These are phyloP conservation scores for Mortierella antarctica DNA, from an alignment of 192 early-diverging fungal genomes.

Conservation along the genomic window DNA sequence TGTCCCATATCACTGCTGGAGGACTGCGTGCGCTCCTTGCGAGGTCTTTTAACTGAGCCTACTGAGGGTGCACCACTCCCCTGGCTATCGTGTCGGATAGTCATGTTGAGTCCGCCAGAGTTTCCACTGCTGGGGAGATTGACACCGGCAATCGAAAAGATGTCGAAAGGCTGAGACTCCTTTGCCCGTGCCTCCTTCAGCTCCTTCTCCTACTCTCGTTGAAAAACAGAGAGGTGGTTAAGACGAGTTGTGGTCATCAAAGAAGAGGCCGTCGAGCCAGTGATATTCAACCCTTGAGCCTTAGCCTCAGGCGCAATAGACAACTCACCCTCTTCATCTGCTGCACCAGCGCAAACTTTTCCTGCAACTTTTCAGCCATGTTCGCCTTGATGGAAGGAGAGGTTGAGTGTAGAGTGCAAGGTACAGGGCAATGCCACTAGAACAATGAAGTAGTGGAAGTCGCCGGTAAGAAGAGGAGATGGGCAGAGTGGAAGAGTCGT, in stretches of 20 bases:
- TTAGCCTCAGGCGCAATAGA: not conserved
- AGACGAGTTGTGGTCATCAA: not conserved
- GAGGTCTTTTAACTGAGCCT: constrained; percentile 43
- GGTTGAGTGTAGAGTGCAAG: too few species aligned
- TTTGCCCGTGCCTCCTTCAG: constrained; percentile 39
- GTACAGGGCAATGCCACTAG: too few species aligned
- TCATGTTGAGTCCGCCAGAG: constrained; percentile 37
- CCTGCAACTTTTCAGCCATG: constrained; percentile 43
- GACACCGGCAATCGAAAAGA: constrained; percentile 47
- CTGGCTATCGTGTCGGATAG: constrained; percentile 37
- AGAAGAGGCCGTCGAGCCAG: not conserved
- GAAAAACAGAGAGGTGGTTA: not conserved
- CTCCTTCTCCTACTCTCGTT: constrained; percentile 35
- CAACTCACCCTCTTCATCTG: constrained; percentile 47
- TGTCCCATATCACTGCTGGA: not conserved
- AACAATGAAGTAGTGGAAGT: too few species aligned
- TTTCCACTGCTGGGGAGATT: constrained; percentile 14
- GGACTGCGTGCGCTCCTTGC: constrained; percentile 13
- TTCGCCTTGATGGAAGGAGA: not conserved
- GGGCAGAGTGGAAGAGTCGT: too few species aligned
- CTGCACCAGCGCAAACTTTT: constrained; percentile 50
- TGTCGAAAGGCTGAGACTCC: constrained; percentile 46
- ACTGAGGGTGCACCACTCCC: constrained; percentile 9
- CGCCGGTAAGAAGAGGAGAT: too few species aligned
- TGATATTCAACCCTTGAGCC: too few species aligned